Evolutionary conservation across 108 stramenopile species (phyloP).

Genomic region (Cylindrotheca fusiformis): DNA sequence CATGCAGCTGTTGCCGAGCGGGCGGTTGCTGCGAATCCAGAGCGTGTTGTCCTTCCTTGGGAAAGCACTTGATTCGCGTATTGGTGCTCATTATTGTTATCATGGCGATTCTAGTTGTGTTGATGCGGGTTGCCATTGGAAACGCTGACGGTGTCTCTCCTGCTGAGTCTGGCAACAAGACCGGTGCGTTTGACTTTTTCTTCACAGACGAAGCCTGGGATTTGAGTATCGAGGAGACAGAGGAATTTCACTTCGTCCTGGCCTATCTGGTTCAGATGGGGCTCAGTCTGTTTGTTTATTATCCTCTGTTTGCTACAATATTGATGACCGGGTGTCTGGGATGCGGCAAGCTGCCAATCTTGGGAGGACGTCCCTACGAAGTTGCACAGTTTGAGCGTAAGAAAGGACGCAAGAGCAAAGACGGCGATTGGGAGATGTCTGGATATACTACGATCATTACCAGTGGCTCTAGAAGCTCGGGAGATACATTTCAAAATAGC

Average conservation of each 20-base stretch:
- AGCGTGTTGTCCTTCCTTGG: slow-evolving; percentile 37
- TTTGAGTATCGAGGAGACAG: slow-evolving; percentile 23
- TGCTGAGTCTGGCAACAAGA: neutral
- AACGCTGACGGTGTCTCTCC: slow-evolving; percentile 1
- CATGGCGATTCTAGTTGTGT: slow-evolving; percentile 48
- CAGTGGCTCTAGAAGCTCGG: neutral
- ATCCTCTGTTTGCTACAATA: slow-evolving; percentile 63
- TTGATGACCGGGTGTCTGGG: slow-evolving; percentile 26
- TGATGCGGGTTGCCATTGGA: slow-evolving; percentile 45
- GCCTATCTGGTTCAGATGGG: slow-evolving; percentile 65
- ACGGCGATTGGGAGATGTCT: neutral
- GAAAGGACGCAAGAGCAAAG: neutral
- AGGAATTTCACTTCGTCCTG: slow-evolving; percentile 58
- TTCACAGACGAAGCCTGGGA: slow-evolving; percentile 19
- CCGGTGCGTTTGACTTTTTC: slow-evolving; percentile 7
- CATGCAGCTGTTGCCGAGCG: slow-evolving; percentile 63
- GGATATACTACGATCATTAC: neutral
- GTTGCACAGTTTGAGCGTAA: slow-evolving; percentile 2
- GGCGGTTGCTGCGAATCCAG: slow-evolving; percentile 25
- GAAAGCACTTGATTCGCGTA: slow-evolving; percentile 47
- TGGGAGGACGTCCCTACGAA: slow-evolving; percentile 38
- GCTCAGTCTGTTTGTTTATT: slow-evolving; percentile 65
- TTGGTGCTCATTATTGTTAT: slow-evolving; percentile 39
- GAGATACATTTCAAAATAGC: neutral
- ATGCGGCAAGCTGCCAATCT: slow-evolving; percentile 28